Percentiles rank a stretch among this genome's conserved stretches.
These are phyloP conservation scores for Venturia oleaginea DNA, from an alignment of 2,329 filamentous ascomycete species.

Conservation along the genomic window DNA sequence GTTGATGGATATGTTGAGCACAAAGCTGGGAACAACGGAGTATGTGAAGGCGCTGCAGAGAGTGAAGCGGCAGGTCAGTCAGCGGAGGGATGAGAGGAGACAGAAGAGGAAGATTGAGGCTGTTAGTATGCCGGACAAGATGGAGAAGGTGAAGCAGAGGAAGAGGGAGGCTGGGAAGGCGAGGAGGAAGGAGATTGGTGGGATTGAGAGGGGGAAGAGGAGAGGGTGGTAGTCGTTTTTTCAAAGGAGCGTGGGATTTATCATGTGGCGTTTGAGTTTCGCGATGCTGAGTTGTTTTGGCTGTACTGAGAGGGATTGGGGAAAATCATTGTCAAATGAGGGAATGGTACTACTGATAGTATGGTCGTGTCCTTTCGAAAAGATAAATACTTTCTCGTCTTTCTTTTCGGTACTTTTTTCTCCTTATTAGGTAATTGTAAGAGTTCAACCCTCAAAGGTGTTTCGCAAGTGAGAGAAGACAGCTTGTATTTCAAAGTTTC, in stretches of 20 bases:
- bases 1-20: constrained; percentile 73
- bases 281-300: background rate
- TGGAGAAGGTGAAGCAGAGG: constrained; percentile 71
- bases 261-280: background rate
- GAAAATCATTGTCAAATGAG: background rate
- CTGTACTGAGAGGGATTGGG: background rate
- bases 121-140: constrained; percentile 78
- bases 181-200: constrained; percentile 63
- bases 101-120: constrained; percentile 86
- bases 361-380: too few relatives aligned
- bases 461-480: too few relatives aligned
- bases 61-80: constrained; percentile 64
- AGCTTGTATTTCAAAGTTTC: too few relatives aligned
- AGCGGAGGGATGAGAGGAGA: constrained; percentile 62
- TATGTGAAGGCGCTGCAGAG: constrained; percentile 67
- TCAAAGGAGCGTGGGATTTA: background rate
- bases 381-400: too few relatives aligned
- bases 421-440: too few relatives aligned
- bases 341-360: background rate
- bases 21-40: constrained; percentile 68
- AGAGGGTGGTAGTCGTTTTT: constrained; percentile 10
- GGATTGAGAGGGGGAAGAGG: constrained; percentile 58
- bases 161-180: constrained; percentile 39
- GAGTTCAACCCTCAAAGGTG: too few relatives aligned
- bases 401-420: too few relatives aligned